Evolutionary conservation across 257 asterid genomes (phyloP).

Genomic region (Rubia yunnanensis): DNA sequence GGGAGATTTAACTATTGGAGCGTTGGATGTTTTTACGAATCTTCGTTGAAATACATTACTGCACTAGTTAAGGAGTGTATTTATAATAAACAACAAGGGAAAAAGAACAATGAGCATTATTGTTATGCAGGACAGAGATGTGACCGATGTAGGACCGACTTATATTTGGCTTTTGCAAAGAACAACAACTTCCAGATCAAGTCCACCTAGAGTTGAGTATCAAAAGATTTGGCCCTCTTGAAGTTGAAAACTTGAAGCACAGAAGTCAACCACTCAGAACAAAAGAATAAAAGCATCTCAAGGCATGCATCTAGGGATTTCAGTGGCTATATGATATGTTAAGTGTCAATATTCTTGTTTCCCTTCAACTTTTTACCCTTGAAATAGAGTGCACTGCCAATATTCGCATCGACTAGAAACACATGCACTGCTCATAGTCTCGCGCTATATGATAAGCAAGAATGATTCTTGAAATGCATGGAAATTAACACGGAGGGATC

Average conservation of each 20-base stretch:
- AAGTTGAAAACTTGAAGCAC: background rate
- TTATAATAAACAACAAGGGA: conserved; percentile 26
- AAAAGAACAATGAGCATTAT: conserved; percentile 6
- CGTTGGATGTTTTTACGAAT: background rate
- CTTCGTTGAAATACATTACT: background rate
- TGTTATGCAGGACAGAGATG: background rate
- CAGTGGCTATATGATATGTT: background rate
- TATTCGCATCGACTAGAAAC: background rate
- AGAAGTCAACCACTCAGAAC: conserved; percentile 47
- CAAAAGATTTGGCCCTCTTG: conserved; percentile 23
- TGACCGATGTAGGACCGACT: conserved; percentile 26
- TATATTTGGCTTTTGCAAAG: conserved; percentile 29
- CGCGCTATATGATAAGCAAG: background rate
- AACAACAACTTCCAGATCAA: conserved; percentile 18
- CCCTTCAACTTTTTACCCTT: background rate
- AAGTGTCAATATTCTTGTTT: conserved; percentile 2
- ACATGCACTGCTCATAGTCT: background rate
- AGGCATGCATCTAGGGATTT: background rate
- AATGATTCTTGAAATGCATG: background rate
- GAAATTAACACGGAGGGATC: background rate
- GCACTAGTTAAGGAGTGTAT: conserved; percentile 12
- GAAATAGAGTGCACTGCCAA: background rate
- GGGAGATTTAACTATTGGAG: conserved; percentile 35
- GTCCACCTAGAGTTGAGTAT: conserved; percentile 8
- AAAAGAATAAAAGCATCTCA: conserved; percentile 44